Evolutionary conservation across 2,329 filamentous ascomycete genomes (phyloP).

Genomic region (Trichoderma guizhouense): DNA sequence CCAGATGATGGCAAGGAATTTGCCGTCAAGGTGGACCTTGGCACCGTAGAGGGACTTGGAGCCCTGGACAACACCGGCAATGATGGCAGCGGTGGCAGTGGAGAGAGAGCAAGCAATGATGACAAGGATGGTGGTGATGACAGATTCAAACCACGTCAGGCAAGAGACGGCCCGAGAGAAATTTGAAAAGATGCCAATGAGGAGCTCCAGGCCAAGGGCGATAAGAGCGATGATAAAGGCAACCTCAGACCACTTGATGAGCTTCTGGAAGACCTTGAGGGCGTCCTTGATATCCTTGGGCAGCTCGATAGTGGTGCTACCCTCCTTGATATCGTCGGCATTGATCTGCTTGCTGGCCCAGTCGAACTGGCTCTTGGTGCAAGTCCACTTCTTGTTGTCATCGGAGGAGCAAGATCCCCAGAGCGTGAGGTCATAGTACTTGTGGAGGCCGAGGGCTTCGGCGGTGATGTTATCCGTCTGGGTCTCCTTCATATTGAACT

Average conservation of each 20-base stretch:
- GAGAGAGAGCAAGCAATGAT: conserved; percentile 68
- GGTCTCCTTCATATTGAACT: conserved; percentile 6
- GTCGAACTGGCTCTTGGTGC: conserved; percentile 67
- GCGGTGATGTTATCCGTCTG: conserved; percentile 53
- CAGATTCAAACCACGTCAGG: conserved; percentile 72
- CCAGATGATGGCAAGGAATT: conserved; percentile 73
- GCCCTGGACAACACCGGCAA: conserved; percentile 53
- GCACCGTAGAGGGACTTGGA: conserved; percentile 71
- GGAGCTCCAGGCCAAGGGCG: conserved; percentile 65
- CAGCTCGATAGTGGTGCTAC: conserved; percentile 57
- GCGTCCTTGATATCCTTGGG: conserved; percentile 64
- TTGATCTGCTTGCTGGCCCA: conserved; percentile 75
- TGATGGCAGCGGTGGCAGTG: conserved; percentile 68
- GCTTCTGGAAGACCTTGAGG: conserved; percentile 68
- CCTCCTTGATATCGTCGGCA: conserved; percentile 49
- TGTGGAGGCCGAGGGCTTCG: conserved; percentile 58
- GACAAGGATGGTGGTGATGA: conserved; percentile 53
- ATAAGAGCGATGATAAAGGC: conserved; percentile 73
- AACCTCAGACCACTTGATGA: conserved; percentile 79
- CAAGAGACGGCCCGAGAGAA: conserved; percentile 81
- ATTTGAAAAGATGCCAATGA: conserved; percentile 77
- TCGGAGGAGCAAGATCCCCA: conserved; percentile 80
- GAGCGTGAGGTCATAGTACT: conserved; percentile 77
- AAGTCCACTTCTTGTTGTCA: conserved; percentile 54
- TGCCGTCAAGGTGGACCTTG: conserved; percentile 60